Evolutionary conservation across 2,329 filamentous ascomycete genomes (phyloP).

Genomic region (Talaromyces albobiverticillius): DNA sequence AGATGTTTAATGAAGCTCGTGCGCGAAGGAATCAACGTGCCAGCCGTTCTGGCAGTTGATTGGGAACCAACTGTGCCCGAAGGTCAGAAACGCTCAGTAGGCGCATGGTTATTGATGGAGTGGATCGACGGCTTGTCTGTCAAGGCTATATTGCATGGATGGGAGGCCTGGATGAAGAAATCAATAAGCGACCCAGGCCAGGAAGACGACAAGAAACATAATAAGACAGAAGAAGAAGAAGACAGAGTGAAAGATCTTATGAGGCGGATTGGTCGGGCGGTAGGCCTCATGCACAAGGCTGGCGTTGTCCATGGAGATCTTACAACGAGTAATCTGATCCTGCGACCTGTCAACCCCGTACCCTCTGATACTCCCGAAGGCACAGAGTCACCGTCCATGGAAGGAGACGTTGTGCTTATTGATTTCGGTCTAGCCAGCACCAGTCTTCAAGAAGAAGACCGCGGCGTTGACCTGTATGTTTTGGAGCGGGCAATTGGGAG

Average conservation of each 20-base stretch:
- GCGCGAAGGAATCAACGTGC: conserved; percentile 76
- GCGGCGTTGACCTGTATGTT: conserved; percentile 94
- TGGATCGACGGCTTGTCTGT: conserved; percentile 76
- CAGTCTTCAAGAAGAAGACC: conserved; percentile 80
- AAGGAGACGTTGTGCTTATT: conserved; percentile 82
- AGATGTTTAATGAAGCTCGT: conserved; percentile 76
- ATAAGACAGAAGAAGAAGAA: conserved; percentile 42
- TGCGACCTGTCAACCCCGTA: conserved; percentile 62
- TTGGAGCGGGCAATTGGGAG: conserved; percentile 91
- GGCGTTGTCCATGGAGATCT: conserved; percentile 92
- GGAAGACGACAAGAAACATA: conserved; percentile 21
- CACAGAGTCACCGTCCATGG: conserved; percentile 33
- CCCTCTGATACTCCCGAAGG: conserved; percentile 14
- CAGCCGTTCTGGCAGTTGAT: conserved; percentile 70
- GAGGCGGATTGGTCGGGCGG: conserved; percentile 65
- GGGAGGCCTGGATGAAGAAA: conserved; percentile 54
- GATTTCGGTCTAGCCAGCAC: conserved; percentile 90
- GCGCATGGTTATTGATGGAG: conserved; percentile 77
- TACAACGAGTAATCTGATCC: conserved; percentile 96
- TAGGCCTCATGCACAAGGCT: conserved; percentile 75
- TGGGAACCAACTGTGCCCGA: conserved; percentile 51
- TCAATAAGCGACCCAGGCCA: no score
- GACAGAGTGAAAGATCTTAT: conserved; percentile 61
- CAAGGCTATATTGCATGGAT: conserved; percentile 65
- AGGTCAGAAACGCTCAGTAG: conserved; percentile 57